Conservation (phyloP, 2,329 filamentous ascomycete species). For the Aspergillus quadricinctus region DNA sequence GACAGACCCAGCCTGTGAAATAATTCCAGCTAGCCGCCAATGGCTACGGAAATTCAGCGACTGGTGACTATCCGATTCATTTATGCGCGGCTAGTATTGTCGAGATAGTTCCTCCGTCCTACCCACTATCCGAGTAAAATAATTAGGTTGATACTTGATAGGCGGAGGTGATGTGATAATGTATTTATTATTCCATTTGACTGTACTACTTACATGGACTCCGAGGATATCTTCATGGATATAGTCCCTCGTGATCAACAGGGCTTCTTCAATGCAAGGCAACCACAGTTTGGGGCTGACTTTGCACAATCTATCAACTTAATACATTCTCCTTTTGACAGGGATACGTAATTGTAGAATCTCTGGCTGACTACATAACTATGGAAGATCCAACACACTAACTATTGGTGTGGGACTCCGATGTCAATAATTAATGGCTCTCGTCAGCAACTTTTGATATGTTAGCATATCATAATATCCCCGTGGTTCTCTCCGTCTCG, state of each 20-base stretch:
- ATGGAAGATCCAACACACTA: background rate
- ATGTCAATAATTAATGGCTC: background rate
- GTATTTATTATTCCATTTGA: background rate
- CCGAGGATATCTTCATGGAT: background rate
- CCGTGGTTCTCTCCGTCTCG: background rate
- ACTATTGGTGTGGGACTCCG: background rate
- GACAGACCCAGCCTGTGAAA: constrained; percentile 2
- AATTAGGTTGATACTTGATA: background rate
- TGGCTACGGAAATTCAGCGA: constrained; percentile 12
- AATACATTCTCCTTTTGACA: no score
- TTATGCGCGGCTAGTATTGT: background rate
- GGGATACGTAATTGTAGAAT: background rate
- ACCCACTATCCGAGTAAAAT: background rate
- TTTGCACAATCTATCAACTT: background rate
- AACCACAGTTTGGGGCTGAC: background rate
- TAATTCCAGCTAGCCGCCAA: constrained; percentile 18
- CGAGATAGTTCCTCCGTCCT: no score
- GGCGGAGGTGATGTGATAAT: no score
- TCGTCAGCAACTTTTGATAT: background rate
- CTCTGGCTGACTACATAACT: background rate
- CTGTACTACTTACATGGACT: background rate
- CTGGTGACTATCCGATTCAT: background rate
- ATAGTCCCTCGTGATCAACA: constrained; percentile 4
- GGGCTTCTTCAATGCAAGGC: constrained; percentile 1
- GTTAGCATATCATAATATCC: background rate